Evolutionary conservation across 2,329 filamentous ascomycete genomes (phyloP), one percentile per base, ranked within the genome.

Genomic region (Talaromyces sp.): DNA sequence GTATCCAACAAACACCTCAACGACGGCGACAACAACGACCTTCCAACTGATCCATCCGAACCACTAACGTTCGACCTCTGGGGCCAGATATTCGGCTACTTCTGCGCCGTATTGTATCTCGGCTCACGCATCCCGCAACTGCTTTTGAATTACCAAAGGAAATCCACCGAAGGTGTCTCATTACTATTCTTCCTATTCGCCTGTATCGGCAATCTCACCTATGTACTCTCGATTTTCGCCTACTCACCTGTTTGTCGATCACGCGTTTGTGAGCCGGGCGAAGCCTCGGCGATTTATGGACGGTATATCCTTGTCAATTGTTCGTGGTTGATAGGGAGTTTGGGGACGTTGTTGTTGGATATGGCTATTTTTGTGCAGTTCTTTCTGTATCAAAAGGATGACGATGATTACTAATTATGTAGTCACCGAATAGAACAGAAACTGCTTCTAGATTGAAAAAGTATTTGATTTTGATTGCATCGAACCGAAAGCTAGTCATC

Each of bases 101-200:
- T 98, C 57, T 98, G 94, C 79, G 93, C 95, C 2, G 82, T 87
- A 1, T 84, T 97, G 5, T 98, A 99, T 74, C 90, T 98, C 11
- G 92, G 92, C 25, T 95, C 91, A 0, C 90, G 95, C 9, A 79
- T 98, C 7, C 95, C 95, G 0, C 95, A 99, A 80, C 84, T 99
- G 1, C 83, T 97, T 8, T 86, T 98, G 62, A 99, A 98, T 78
- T 96, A 92, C 81, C 87, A 91, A 22, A 89, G 95, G 68, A 96
- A 96, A 80, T 93, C 90, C 50, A 97, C 93, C 0, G 93, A 98
- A 64, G 95, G 95, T 3, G 89, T 99, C 22, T 94, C 91, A 69
- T 88, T 97, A 80, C 85, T 98, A 11, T 99, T 98, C 80, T 98
- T 98, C 81, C 83, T 98, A 25, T 98, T 99, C 75, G 95, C 95